Evolutionary conservation across 1,139 yeast genomes (phyloP).

Genomic region (Sugiyamaella paludigena): DNA sequence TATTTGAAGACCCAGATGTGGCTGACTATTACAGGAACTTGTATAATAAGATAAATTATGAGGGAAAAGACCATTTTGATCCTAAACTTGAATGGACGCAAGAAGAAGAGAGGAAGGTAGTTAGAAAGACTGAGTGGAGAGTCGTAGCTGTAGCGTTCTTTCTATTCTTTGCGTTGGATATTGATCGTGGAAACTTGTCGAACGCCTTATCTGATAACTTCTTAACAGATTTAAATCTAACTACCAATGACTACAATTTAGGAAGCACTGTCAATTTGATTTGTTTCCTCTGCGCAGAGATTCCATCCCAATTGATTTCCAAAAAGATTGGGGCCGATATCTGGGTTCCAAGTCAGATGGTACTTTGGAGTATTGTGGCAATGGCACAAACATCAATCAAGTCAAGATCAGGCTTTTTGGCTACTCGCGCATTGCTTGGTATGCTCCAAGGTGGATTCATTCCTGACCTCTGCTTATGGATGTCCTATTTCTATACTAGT

Average conservation of each 20-base stretch:
- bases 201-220: slow-evolving; percentile 53
- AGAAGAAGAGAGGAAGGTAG: slow-evolving; percentile 44
- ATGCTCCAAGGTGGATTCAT: slow-evolving; percentile 54
- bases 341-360: slow-evolving; percentile 52
- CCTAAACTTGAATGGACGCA: slow-evolving; percentile 47
- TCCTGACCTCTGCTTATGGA: slow-evolving; percentile 50
- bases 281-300: slow-evolving; percentile 47
- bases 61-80: slow-evolving; percentile 46
- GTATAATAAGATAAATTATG: slow-evolving; percentile 47
- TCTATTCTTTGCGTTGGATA: slow-evolving; percentile 48
- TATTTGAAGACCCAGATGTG: slow-evolving; percentile 42
- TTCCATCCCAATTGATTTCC: slow-evolving; percentile 53
- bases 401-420: slow-evolving; percentile 41
- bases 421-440: slow-evolving; percentile 48
- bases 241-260: slow-evolving; percentile 48
- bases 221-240: slow-evolving; percentile 46
- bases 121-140: slow-evolving; percentile 46
- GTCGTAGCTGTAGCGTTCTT: slow-evolving; percentile 47
- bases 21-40: slow-evolving; percentile 43
- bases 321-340: slow-evolving; percentile 52
- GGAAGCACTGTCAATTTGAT: slow-evolving; percentile 47
- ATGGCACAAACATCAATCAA: slow-evolving; percentile 44
- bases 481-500: slow-evolving; percentile 51
- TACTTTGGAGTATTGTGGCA: slow-evolving; percentile 50
- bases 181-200: slow-evolving; percentile 50